Evolutionary conservation across 176 grass and related monocot species (phyloP).

Genomic region (Themeda triandra): DNA sequence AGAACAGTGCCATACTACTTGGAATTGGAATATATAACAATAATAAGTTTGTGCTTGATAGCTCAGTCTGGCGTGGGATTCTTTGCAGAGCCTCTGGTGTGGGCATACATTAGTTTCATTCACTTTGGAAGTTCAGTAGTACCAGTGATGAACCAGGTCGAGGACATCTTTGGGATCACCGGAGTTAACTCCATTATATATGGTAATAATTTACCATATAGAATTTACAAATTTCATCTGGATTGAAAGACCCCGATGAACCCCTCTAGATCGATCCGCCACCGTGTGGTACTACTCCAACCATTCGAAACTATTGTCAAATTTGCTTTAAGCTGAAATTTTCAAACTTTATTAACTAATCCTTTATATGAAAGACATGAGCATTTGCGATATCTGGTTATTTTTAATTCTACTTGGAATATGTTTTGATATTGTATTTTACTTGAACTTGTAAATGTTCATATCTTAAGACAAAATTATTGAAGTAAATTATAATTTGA

Average conservation of each 20-base stretch:
- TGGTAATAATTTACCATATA: no score
- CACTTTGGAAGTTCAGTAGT: not conserved
- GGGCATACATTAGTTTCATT: not conserved
- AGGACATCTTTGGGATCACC: no score
- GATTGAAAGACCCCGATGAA: no score
- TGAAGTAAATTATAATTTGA: not conserved
- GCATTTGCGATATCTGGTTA: not conserved
- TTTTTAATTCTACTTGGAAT: not conserved
- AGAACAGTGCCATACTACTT: not conserved
- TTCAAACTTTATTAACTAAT: no score
- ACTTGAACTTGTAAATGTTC: not conserved
- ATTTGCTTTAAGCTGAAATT: not conserved
- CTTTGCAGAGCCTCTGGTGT: not conserved
- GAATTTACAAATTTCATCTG: no score
- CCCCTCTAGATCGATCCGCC: no score
- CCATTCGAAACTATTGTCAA: not conserved
- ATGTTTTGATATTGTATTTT: not conserved
- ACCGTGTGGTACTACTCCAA: not conserved
- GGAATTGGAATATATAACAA: no score
- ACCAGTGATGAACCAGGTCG: no score
- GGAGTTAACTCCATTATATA: no score
- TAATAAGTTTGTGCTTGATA: slow-evolving; percentile 6
- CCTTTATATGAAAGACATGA: not conserved
- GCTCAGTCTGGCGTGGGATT: not conserved
- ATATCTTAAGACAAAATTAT: not conserved